Evolutionary conservation across 2,329 filamentous ascomycete species (phyloP), one percentile per base, ranked within the genome.

Genomic region (Diaporthe sp.): DNA sequence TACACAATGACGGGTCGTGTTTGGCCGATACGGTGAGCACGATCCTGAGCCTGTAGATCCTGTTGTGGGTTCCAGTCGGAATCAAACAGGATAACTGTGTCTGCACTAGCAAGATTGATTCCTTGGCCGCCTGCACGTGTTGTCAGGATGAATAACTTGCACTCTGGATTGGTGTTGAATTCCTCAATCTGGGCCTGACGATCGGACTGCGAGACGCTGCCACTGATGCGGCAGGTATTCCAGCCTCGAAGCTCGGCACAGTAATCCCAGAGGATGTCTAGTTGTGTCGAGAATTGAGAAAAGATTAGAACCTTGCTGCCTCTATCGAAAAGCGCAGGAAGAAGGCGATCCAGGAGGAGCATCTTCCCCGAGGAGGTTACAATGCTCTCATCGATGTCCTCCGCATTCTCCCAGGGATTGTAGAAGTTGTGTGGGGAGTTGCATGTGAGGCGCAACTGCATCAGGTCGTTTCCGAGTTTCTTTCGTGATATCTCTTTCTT

Each of bases 361-460:
- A 99, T 98, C 82, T 99, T 99, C 19, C 97, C 97, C 0, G 95
- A 98, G 0, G 94, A 91, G 0, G 93, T 96, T 44, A 99, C 90
- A 8, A 99, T 90, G 1, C 90, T 93, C 80, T 97, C 94, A 79
- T 98, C 95, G 0, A 95, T 85, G 1, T 89, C 87, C 22, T 90
- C 88, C 8, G 87, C 86, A 0, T 90, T 87, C 1, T 59, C 61
- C 90, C 96, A 98, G 0, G 97, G 96, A 81, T 95, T 97, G 84
- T 97, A 98, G 82, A 99, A 98, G 81, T 98, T 97, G 83, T 98
- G 96, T 0, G 97, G 97, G 0, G 92, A 94, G 82, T 99, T 98
- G 83, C 97, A 98, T 15, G 94, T 95, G 0, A 98, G 89, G 0
- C 97, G 93, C 4, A 98, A 90, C 81, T 99, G 97, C 88, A 98